These are phyloP conservation scores for Cystobasidium pallidum DNA, from an alignment of 1,284 basidiomycete genomes.

Conservation along the genomic window DNA sequence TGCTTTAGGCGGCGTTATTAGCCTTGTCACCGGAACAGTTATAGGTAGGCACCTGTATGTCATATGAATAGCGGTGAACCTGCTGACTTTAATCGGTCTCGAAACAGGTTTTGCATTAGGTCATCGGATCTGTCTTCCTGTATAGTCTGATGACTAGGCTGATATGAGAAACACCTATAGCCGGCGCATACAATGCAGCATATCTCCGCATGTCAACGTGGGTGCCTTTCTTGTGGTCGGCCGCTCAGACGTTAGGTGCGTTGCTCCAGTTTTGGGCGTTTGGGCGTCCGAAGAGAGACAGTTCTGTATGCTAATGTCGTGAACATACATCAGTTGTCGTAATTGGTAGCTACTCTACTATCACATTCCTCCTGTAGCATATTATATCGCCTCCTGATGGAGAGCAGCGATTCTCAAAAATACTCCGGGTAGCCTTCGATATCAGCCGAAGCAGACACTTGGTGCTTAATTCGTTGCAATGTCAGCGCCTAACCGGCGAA, in stretches of 20 bases:
- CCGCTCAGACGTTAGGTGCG: conserved; percentile 65
- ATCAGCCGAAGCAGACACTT: no score
- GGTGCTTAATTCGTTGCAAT: no score
- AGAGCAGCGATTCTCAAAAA: neutral
- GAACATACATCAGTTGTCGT: conserved; percentile 44
- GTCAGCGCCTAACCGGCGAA: no score
- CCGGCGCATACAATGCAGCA: conserved; percentile 70
- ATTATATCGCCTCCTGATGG: neutral
- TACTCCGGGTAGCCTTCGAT: no score
- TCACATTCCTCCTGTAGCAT: conserved; percentile 45
- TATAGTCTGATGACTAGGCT: no score
- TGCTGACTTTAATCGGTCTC: conserved; percentile 8
- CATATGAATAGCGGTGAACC: no score
- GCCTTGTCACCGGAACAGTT: conserved; percentile 70
- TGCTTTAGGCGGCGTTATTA: conserved; percentile 64
- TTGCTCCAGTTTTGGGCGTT: neutral
- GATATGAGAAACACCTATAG: conserved; percentile 51
- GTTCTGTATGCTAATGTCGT: no score
- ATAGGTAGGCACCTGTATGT: conserved; percentile 59
- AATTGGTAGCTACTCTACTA: conserved; percentile 41
- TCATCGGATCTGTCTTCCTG: neutral
- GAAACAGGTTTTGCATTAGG: conserved; percentile 40
- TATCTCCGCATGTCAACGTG: conserved; percentile 81
- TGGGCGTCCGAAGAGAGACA: neutral
- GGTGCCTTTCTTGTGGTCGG: conserved; percentile 76